Base-by-base conservation (phyloP, 2,329 filamentous ascomycete species). In the Aspergillus sp. region DNA sequence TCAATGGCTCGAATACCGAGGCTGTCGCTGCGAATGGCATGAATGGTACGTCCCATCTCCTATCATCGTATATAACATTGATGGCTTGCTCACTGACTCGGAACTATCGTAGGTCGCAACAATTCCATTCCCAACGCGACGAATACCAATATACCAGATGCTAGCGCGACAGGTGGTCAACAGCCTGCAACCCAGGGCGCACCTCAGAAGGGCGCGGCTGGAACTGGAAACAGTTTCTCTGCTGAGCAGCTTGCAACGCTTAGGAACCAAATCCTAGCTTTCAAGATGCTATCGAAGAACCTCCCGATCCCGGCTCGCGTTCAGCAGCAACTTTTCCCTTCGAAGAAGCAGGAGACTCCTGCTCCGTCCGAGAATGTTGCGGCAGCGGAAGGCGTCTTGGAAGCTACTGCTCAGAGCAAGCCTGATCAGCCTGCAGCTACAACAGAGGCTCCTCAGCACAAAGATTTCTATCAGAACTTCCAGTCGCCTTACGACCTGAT, bases 251-350 rank as follows among this genome's bases (percentile, higher is more conserved):
- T 97, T 49, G 83, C 85, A 23, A 86, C 91, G 47, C 80, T 99
- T 9, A 85, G 91, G 62, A 89, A 91, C 66, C 95, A 99, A 74
- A 97, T 98, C 54, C 84, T 89, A 68, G 93, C 94, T 0, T 98
- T 97, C 79, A 96, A 96, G 77, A 84, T 92, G 66, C 82, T 99
- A 4, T 89, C 91, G 5, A 96, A 95, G 76, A 97, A 97, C 67
- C 83, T 90, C 13, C 89, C 92, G 0, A 87, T 98, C 3, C 92
- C 94, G 1, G 78, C 85, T 30, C 84, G 87, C 63, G 85, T 97
- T 65, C 92, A 96, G 73, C 90, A 94, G 71, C 87, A 90, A 52
- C 88, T 98, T 39, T 96, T 93, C 73, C 84, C 89, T 48, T 88
- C 76, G 73, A 70, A 78, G 64, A 77, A 77, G 63, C 62, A 65